Evolutionary conservation across 306 rosid genomes (phyloP).

Genomic region (Inga laurina): DNA sequence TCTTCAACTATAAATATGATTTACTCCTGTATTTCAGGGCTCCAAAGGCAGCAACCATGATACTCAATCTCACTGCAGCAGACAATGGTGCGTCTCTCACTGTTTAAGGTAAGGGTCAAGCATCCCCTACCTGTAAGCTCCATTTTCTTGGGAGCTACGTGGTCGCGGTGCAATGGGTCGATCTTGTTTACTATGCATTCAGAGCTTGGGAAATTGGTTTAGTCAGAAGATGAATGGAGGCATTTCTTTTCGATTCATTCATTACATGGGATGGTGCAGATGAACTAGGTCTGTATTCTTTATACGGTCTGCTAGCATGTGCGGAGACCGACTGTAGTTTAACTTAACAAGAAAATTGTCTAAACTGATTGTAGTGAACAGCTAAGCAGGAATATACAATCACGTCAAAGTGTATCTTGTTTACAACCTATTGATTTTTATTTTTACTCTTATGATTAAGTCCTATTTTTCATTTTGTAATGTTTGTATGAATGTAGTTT

Average conservation of each 20-base stretch:
- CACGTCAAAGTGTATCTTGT: background rate
- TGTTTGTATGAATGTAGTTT: background rate
- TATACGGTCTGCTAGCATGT: background rate
- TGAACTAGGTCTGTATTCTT: background rate
- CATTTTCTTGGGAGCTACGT: background rate
- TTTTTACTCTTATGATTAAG: no score
- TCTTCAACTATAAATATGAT: background rate
- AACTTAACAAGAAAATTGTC: background rate
- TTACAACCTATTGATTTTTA: background rate
- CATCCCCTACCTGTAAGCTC: background rate
- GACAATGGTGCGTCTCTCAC: conserved; percentile 96
- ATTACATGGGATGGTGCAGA: background rate
- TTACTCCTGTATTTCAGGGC: conserved; percentile 51
- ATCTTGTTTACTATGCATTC: background rate
- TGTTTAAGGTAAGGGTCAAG: conserved; percentile 37
- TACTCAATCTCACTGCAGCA: conserved; percentile 73
- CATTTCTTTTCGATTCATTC: background rate
- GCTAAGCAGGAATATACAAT: background rate
- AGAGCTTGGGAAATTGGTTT: background rate
- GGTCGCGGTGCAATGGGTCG: background rate
- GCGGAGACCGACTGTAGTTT: background rate
- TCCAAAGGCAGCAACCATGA: conserved; percentile 79
- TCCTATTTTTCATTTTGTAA: background rate
- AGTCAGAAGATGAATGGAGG: background rate
- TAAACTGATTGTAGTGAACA: background rate